Evolutionary conservation across 257 asterid species (phyloP), one percentile per base, ranked within the genome.

Genomic region (Nyctanthes arbortristis): DNA sequence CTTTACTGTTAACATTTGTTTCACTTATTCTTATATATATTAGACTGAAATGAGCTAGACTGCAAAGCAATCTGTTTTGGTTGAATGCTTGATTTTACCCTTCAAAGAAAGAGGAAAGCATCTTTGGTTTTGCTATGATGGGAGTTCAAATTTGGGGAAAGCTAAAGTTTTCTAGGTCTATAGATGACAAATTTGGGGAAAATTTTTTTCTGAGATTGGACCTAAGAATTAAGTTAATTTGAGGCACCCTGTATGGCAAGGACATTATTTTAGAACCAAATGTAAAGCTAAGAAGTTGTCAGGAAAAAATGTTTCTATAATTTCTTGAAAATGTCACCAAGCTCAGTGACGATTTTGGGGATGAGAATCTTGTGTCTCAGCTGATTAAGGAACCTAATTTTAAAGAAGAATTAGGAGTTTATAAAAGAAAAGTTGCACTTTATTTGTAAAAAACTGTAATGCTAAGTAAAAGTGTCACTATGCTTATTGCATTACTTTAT

Each of bases 1-100:
- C 37, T 62, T 37, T 61, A 1, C 69, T 20, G 34, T 49, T 73
- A 20, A 36, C 61, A 40, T 29, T 18, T 56, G n/a, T 64, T 31
- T 20, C 29, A 58, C 71, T 31, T n/a, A 54, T 25, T 30, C 33
- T 39, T 14, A 56, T 32, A 7, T 13, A 3, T 39, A 18, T 34
- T 52, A 25, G 40, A 6, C 56, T 25, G 25, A 14, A 35, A 16
- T 56, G 45, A 37, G 55, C 52, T 67, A 5, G 56, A 20, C 45
- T 49, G 56, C 13, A 22, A 7, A 37, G 2, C 27, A 22, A 22
- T 32, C 29, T 40, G 37, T 45, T 32, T 35, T 24, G 24, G 43
- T 68, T 11, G 30, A 40, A 59, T 49, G 45, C 59, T 11, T 37
- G 28, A 29, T n/a, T 55, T 32, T 6, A 10, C 35, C 10, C n/a